phyloP scores from a whole-genome alignment of 1,139 yeast species.

The Pichia inconspicua region DNA sequence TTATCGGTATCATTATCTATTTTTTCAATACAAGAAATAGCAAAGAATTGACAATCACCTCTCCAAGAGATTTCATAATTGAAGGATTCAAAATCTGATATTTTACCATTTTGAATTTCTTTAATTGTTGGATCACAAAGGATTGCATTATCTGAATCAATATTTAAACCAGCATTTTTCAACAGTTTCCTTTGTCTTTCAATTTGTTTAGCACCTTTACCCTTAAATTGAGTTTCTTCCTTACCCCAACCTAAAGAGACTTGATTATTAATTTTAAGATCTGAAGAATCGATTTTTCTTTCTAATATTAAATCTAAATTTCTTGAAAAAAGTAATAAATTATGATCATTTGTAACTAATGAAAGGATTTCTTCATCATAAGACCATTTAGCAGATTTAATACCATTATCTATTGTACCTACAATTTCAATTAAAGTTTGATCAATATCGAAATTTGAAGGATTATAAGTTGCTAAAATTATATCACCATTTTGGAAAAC shows the following conservation, averaged over 20 bases:
- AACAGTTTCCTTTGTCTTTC: constrained; percentile 58
- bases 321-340: constrained; percentile 62
- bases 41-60: constrained; percentile 85
- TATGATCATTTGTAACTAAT: constrained; percentile 55
- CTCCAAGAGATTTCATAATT: constrained; percentile 70
- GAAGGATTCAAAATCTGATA: constrained; percentile 45
- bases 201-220: constrained; percentile 80
- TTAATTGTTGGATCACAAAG: constrained; percentile 91
- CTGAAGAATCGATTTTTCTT: constrained; percentile 48
- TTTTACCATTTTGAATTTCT: constrained; percentile 59
- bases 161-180: constrained; percentile 54
- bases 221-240: constrained; percentile 93
- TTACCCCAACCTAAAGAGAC: constrained; percentile 99
- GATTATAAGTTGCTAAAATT: constrained; percentile 57
- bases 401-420: constrained; percentile 76
- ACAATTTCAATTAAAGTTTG: constrained; percentile 61
- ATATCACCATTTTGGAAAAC: constrained; percentile 64
- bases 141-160: constrained; percentile 46
- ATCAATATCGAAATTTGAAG: constrained; percentile 39
- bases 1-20: constrained; percentile 29
- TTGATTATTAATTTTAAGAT: constrained; percentile 62
- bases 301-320: constrained; percentile 77
- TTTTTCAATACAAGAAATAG: constrained; percentile 56
- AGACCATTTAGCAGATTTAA: constrained; percentile 77
- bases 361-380: constrained; percentile 84